Conservation (phyloP, 2,329 filamentous ascomycete genomes). For the Cercospora janseana region DNA sequence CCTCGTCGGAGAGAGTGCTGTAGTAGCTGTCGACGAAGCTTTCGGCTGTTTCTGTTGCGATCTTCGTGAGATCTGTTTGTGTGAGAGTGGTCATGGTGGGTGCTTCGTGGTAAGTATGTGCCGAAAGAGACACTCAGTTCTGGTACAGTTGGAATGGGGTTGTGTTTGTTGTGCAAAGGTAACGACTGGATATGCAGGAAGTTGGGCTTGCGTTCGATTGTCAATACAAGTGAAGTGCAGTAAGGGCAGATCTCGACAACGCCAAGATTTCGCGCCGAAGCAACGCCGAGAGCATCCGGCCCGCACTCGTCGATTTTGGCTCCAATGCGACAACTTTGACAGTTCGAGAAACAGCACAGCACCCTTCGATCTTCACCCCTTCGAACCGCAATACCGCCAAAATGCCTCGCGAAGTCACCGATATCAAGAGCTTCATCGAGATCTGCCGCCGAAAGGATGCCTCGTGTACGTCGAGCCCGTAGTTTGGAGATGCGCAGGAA, state of each 20-base stretch:
- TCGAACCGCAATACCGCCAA: slow-evolving; percentile 50
- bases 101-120: too few species aligned
- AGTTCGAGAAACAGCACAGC: slow-evolving; percentile 7
- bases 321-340: slow-evolving; percentile 2
- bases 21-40: slow-evolving; percentile 74
- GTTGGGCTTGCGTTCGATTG: slow-evolving; percentile 1
- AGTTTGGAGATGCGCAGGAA: neutral
- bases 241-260: neutral
- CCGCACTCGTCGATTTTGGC: slow-evolving; percentile 19
- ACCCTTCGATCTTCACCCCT: slow-evolving; percentile 13
- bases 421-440: slow-evolving; percentile 99
- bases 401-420: slow-evolving; percentile 97
- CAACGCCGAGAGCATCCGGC: slow-evolving; percentile 5
- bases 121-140: too few species aligned
- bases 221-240: neutral
- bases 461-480: slow-evolving; percentile 71
- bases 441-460: slow-evolving; percentile 99
- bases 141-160: neutral
- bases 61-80: slow-evolving; percentile 32
- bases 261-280: slow-evolving; percentile 18
- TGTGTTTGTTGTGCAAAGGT: neutral
- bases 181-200: neutral
- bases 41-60: slow-evolving; percentile 59
- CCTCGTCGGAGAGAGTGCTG: slow-evolving; percentile 60
- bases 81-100: slow-evolving; percentile 29